Evolutionary conservation across 768 basidiomycete genomes (phyloP).

Genomic region (Tulasnella sp.): DNA sequence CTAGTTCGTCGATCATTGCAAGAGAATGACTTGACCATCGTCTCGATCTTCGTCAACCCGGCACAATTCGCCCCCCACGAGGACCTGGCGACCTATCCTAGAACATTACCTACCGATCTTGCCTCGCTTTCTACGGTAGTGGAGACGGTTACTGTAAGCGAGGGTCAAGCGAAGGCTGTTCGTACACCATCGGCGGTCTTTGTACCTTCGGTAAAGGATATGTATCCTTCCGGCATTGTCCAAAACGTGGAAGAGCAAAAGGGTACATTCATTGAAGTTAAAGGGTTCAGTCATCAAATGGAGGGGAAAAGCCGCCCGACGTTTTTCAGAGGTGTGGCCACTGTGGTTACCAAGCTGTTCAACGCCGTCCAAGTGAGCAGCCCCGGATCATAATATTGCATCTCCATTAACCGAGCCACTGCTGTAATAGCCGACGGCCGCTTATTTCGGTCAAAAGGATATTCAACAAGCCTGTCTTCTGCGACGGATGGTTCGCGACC

Average conservation of each 20-base stretch:
- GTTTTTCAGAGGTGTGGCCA: slow-evolving; percentile 94
- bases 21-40: slow-evolving; percentile 78
- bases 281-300: slow-evolving; percentile 89
- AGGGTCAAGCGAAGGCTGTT: slow-evolving; percentile 32
- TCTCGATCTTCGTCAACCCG: slow-evolving; percentile 98
- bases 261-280: slow-evolving; percentile 90
- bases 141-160: slow-evolving; percentile 32
- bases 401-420: neutral
- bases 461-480: slow-evolving; percentile 93
- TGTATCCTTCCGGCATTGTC: slow-evolving; percentile 90
- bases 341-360: slow-evolving; percentile 92
- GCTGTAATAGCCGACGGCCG: slow-evolving; percentile 67
- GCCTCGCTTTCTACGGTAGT: slow-evolving; percentile 50
- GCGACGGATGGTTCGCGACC: slow-evolving; percentile 69
- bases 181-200: slow-evolving; percentile 69
- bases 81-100: slow-evolving; percentile 86
- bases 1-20: slow-evolving; percentile 72
- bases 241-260: slow-evolving; percentile 70
- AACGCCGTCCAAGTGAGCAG: slow-evolving; percentile 75
- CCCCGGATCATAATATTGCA: neutral
- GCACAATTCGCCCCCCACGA: slow-evolving; percentile 96
- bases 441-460: slow-evolving; percentile 98
- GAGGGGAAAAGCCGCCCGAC: slow-evolving; percentile 82
- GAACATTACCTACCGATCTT: slow-evolving; percentile 76
- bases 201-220: slow-evolving; percentile 69